Evolutionary conservation across 2,329 filamentous ascomycete species (phyloP).

Genomic region (Beauveria medogensis): DNA sequence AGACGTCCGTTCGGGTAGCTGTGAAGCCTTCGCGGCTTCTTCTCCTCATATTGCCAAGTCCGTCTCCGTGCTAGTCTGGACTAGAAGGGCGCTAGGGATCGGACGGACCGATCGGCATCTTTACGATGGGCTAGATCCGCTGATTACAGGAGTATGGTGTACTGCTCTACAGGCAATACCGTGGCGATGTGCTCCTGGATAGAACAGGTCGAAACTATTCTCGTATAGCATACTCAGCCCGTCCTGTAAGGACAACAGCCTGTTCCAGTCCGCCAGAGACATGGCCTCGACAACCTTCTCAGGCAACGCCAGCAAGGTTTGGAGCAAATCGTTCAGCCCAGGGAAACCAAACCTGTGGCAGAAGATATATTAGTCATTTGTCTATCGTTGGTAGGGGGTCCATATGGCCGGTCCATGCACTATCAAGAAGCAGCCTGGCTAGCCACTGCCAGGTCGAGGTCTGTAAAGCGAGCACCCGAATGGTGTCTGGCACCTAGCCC

Average conservation of each 20-base stretch:
- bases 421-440: neutral
- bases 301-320: neutral
- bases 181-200: too few species aligned
- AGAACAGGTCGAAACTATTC: neutral
- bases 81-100: too few species aligned
- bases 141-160: too few species aligned
- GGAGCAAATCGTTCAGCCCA: neutral
- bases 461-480: neutral
- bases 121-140: too few species aligned
- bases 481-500: neutral
- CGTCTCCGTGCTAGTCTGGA: too few species aligned
- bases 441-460: neutral
- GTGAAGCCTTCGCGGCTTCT: too few species aligned
- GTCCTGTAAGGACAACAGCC: neutral
- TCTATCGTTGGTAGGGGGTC: neutral
- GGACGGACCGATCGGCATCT: too few species aligned
- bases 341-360: neutral
- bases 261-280: neutral
- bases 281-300: neutral
- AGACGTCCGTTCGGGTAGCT: too few species aligned
- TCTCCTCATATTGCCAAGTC: too few species aligned
- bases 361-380: neutral
- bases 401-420: neutral
- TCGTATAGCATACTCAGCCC: neutral
- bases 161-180: too few species aligned